Conservation (phyloP, 2,329 filamentous ascomycete species). For the Talaromyces piceae region DNA sequence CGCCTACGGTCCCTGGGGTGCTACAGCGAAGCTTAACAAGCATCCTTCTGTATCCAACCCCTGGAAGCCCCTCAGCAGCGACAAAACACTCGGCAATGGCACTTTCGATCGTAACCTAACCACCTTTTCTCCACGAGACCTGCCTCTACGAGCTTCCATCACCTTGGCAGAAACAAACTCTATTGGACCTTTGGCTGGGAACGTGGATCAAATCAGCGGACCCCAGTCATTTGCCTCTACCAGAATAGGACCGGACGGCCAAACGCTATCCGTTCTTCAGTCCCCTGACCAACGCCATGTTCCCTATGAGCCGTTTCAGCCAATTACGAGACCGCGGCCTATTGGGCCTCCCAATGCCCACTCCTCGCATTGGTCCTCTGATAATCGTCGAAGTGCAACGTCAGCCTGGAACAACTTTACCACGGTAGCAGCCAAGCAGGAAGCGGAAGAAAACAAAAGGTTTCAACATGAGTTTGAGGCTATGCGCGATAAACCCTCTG, state of each 20-base stretch:
- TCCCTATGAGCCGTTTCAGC: slow-evolving; percentile 31
- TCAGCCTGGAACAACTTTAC: slow-evolving; percentile 40
- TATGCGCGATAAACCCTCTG: slow-evolving; percentile 29
- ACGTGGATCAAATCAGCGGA: slow-evolving; percentile 15
- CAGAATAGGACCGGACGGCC: slow-evolving; percentile 26
- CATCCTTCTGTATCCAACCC: slow-evolving; percentile 41
- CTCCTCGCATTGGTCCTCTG: slow-evolving; percentile 23
- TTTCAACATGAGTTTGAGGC: slow-evolving; percentile 33
- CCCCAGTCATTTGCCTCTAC: slow-evolving; percentile 25
- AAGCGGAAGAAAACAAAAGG: slow-evolving; percentile 35
- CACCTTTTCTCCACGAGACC: slow-evolving; percentile 40
- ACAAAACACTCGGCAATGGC: slow-evolving; percentile 55
- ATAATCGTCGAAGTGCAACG: slow-evolving; percentile 18
- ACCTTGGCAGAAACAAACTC: slow-evolving; percentile 31
- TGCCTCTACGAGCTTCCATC: slow-evolving; percentile 34
- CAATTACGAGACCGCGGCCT: slow-evolving; percentile 37
- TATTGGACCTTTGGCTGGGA: slow-evolving; percentile 22
- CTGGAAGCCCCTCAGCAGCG: slow-evolving; percentile 51
- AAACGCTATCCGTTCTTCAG: slow-evolving; percentile 27
- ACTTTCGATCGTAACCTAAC: slow-evolving; percentile 51
- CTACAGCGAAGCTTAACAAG: slow-evolving; percentile 26
- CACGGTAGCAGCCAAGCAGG: slow-evolving; percentile 30
- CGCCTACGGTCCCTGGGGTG: slow-evolving; percentile 32
- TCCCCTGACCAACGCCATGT: slow-evolving; percentile 33
- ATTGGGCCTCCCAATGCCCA: slow-evolving; percentile 40